These are phyloP conservation scores for Pseudogymnoascus sp. DNA, from an alignment of 2,329 filamentous ascomycete species.

Conservation along the genomic window DNA sequence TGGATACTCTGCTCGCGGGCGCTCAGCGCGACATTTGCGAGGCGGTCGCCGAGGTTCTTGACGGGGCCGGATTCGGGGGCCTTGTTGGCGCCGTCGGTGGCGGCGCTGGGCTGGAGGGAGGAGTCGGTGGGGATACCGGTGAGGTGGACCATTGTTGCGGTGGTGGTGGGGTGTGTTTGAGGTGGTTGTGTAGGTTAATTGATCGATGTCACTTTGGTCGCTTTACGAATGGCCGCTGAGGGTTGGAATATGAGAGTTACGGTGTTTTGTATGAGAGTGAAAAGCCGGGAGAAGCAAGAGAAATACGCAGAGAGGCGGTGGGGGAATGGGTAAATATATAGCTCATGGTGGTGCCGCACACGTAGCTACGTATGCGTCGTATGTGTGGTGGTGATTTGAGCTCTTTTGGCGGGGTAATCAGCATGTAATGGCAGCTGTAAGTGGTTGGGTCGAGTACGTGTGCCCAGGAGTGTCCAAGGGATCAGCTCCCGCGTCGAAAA, in stretches of 20 bases:
- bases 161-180: background rate
- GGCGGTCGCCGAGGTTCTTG: slow-evolving; percentile 29
- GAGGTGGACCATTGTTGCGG: slow-evolving; percentile 40
- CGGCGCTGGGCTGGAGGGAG: slow-evolving; percentile 20
- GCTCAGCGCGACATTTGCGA: slow-evolving; percentile 39
- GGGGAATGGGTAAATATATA: background rate
- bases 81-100: slow-evolving; percentile 29
- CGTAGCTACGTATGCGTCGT: background rate
- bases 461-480: background rate
- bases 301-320: background rate
- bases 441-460: background rate
- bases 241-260: background rate
- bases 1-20: background rate
- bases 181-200: background rate
- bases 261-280: background rate
- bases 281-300: background rate
- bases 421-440: background rate
- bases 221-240: background rate
- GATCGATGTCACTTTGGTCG: background rate
- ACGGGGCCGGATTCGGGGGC: slow-evolving; percentile 9
- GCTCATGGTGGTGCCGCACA: background rate
- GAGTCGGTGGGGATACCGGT: slow-evolving; percentile 30
- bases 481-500: background rate
- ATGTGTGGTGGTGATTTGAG: background rate
- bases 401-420: background rate